These are phyloP conservation scores for Zelopaecilomyces penicillatus DNA, from an alignment of 2,329 filamentous ascomycete species.

Conservation along the genomic window DNA sequence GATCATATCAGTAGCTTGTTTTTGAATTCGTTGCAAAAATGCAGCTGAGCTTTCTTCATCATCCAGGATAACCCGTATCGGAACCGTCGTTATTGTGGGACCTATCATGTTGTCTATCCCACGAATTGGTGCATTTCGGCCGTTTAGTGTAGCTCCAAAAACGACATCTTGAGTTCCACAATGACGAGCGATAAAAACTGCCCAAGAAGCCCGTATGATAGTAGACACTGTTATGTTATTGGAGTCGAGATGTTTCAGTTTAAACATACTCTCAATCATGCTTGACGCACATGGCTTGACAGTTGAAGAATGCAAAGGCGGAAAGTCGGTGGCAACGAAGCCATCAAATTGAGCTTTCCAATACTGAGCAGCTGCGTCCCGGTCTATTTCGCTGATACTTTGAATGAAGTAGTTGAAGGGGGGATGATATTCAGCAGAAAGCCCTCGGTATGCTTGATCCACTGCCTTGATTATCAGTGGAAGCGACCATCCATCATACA, in stretches of 20 bases:
- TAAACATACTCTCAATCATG: not conserved
- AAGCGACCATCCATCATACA: constrained; percentile 1
- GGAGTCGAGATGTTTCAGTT: not conserved
- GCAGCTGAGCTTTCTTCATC: not conserved
- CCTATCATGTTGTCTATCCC: not conserved
- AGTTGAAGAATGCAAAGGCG: not conserved
- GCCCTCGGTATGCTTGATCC: not conserved
- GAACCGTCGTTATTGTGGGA: not conserved
- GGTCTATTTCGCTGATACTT: not conserved
- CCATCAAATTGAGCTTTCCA: not conserved
- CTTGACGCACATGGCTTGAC: not conserved
- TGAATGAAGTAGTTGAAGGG: not conserved
- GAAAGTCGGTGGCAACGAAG: not conserved
- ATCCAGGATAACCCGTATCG: not conserved
- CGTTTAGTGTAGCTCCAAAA: not conserved
- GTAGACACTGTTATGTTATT: not conserved
- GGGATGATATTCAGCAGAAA: not conserved
- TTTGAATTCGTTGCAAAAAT: constrained; percentile 11
- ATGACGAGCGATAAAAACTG: not conserved
- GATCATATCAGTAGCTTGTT: constrained; percentile 13
- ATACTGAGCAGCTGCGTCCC: not conserved
- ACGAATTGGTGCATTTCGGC: not conserved
- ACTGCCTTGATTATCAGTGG: not conserved
- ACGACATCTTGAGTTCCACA: not conserved
- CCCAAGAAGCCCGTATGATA: not conserved